Evolutionary conservation across 352 stramenopile species (phyloP).

Genomic region (Saprolegnia parasitica): DNA sequence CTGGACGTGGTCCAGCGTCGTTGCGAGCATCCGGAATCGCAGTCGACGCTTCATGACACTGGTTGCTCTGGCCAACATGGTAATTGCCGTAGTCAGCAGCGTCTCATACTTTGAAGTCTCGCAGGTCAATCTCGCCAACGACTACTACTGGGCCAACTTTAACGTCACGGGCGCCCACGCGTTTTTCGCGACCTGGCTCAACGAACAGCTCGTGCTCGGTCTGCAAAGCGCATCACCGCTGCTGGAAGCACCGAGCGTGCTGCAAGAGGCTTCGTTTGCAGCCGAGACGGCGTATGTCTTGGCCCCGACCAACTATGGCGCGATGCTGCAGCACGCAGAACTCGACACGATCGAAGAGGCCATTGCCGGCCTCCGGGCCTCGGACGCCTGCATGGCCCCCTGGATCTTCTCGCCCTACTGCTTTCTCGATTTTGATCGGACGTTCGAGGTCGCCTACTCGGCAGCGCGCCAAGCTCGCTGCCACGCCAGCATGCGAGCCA

Average conservation of each 20-base stretch:
- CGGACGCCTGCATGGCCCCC: constrained; percentile 8
- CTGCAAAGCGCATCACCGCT: neutral
- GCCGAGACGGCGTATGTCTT: neutral
- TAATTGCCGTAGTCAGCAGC: neutral
- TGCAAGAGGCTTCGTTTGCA: neutral
- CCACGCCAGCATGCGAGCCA: neutral
- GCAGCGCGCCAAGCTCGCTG: constrained; percentile 2
- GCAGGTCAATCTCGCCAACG: constrained; percentile 13
- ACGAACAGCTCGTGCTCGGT: neutral
- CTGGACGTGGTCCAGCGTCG: neutral
- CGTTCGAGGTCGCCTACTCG: constrained; percentile 14
- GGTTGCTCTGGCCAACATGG: neutral
- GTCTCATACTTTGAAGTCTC: constrained; percentile 8
- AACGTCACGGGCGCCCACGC: constrained; percentile 9
- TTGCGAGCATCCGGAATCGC: neutral
- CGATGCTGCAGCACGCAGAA: neutral
- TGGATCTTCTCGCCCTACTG: constrained; percentile 27
- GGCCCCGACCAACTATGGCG: neutral
- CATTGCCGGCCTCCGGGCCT: neutral
- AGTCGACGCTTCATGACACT: neutral
- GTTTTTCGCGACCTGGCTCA: constrained; percentile 3
- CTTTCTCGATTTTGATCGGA: constrained; percentile 14
- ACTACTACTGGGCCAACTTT: constrained; percentile 8
- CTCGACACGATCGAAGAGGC: neutral
- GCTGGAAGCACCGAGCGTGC: neutral